phyloP scores from a whole-genome alignment of 345 rosid genomes.

The Melastoma malabathricum region DNA sequence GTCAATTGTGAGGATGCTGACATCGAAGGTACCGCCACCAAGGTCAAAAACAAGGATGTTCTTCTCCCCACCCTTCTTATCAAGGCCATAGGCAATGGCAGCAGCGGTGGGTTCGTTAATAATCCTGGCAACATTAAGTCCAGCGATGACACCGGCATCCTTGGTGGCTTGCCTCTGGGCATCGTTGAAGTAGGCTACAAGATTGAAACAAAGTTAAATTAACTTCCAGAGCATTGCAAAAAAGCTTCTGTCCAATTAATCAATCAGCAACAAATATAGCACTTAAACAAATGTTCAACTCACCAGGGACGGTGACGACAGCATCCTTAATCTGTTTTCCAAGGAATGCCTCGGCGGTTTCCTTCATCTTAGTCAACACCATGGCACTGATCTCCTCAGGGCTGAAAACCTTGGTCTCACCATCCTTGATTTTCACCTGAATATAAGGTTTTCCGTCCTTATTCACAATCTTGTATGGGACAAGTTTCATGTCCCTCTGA shows the following conservation, averaged over 20 bases:
- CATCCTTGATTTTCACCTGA: conserved; percentile 78
- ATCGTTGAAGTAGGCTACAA: conserved; percentile 92
- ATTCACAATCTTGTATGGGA: conserved; percentile 82
- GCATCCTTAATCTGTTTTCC: conserved; percentile 99
- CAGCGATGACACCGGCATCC: conserved; percentile 94
- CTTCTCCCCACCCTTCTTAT: conserved; percentile 96
- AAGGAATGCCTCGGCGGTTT: conserved; percentile 93
- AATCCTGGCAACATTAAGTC: conserved; percentile 90
- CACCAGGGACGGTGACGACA: conserved; percentile 96
- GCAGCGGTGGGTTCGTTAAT: conserved; percentile 99
- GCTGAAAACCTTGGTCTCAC: conserved; percentile 88
- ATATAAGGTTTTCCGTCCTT: conserved; percentile 94
- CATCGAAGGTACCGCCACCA: conserved; percentile 98
- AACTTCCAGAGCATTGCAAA: not conserved
- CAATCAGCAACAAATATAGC: not conserved
- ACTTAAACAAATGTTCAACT: conserved; percentile 6
- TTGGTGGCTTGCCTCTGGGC: conserved; percentile 98
- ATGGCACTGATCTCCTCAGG: conserved; percentile 97
- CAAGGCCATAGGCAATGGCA: conserved; percentile 94
- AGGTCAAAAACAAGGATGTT: conserved; percentile 97
- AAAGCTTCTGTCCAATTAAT: not conserved
- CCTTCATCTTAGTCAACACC: conserved; percentile 89
- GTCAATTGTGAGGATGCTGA: conserved; percentile 86
- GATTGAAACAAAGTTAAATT: conserved; percentile 4
- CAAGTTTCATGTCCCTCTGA: conserved; percentile 82